These are phyloP conservation scores for Leishmania amazonensis DNA, from an alignment of 208 protist species.

Conservation along the genomic window DNA sequence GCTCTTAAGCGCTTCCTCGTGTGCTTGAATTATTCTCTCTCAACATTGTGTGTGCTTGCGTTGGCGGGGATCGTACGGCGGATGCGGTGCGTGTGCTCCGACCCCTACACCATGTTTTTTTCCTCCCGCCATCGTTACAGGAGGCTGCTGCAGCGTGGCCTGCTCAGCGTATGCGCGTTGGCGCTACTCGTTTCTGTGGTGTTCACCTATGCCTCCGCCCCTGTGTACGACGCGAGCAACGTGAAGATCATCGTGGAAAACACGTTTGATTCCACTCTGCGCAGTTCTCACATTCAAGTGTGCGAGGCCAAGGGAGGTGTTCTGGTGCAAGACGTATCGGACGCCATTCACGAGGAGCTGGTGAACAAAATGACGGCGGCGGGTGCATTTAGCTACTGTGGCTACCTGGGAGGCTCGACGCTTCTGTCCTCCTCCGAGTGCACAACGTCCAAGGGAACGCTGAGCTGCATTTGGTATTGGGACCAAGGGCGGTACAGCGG, in stretches of 20 bases:
- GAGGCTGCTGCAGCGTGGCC: not conserved
- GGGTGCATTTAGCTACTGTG: not conserved
- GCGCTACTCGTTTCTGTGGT: not conserved
- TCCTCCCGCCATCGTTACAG: too few relatives aligned
- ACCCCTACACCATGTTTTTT: not conserved
- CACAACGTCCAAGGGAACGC: not conserved
- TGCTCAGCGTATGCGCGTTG: not conserved
- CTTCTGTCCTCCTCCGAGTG: not conserved
- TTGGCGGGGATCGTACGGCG: not conserved
- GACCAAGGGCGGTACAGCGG: slow-evolving; percentile 9
- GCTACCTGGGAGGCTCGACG: slow-evolving; percentile 13
- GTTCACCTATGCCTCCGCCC: not conserved
- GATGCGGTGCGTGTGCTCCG: not conserved
- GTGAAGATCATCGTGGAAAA: not conserved
- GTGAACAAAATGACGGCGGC: not conserved
- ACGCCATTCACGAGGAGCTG: not conserved
- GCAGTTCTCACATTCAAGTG: not conserved
- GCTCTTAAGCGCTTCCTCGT: not conserved
- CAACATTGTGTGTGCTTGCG: not conserved
- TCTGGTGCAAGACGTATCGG: slow-evolving; percentile 1
- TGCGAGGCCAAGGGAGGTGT: slow-evolving; percentile 4
- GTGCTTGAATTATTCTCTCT: too few relatives aligned
- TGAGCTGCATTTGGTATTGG: slow-evolving; percentile 11
- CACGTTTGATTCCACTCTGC: not conserved
- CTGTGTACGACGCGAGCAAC: not conserved